Evolutionary conservation across 164 flowering plant species (phyloP).

Genomic region (Chloranthus sessilifolius): DNA sequence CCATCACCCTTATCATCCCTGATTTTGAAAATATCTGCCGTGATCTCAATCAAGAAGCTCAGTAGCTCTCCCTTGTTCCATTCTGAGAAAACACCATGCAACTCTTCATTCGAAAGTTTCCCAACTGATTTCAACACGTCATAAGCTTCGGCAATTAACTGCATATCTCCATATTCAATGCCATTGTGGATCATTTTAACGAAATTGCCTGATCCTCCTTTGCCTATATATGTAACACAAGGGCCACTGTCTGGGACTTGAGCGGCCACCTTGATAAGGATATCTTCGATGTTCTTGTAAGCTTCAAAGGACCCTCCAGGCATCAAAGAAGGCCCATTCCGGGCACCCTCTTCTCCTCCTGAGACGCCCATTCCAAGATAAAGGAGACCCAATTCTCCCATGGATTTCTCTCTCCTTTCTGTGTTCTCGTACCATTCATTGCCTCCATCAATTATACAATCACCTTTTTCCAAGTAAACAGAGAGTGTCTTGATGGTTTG

Average conservation of each 20-base stretch:
- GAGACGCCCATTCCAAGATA: constrained; percentile 85
- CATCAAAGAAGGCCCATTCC: constrained; percentile 74
- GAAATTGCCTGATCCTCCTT: constrained; percentile 77
- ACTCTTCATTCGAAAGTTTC: constrained; percentile 54
- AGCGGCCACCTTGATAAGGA: constrained; percentile 66
- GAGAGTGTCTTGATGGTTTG: constrained; percentile 64
- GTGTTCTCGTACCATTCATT: constrained; percentile 82
- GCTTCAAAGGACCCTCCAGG: constrained; percentile 76
- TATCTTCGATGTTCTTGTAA: constrained; percentile 57
- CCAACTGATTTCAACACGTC: constrained; percentile 67
- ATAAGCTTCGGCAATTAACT: constrained; percentile 66
- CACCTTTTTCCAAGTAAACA: constrained; percentile 56
- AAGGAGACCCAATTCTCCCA: constrained; percentile 49
- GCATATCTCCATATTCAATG: constrained; percentile 82
- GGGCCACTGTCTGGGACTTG: constrained; percentile 75
- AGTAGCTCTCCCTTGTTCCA: constrained; percentile 80
- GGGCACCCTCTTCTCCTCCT: constrained; percentile 83
- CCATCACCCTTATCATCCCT: constrained; percentile 69
- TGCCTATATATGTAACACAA: constrained; percentile 68
- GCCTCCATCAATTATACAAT: constrained; percentile 72
- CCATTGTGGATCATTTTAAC: constrained; percentile 84
- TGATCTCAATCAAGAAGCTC: constrained; percentile 73
- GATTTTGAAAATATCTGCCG: constrained; percentile 60
- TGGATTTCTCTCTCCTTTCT: constrained; percentile 56
- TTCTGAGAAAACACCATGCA: constrained; percentile 40